Conservation (phyloP, 2,329 filamentous ascomycete species). For the Aureobasidium sp. region DNA sequence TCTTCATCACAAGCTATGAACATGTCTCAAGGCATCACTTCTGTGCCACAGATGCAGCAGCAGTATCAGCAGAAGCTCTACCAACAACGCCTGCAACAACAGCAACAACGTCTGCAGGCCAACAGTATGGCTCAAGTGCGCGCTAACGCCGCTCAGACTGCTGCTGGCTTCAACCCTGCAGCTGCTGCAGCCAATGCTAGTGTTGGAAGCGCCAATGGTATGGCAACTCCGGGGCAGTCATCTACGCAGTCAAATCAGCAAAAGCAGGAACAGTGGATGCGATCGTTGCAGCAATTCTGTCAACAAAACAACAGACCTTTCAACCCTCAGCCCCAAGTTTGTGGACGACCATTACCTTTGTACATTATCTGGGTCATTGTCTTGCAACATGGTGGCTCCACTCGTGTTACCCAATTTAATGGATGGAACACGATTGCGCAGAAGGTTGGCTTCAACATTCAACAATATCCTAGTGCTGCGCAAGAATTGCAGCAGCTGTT, state of each 20-base stretch:
- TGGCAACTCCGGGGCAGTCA: conserved; percentile 13
- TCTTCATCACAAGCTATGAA: conserved; percentile 20
- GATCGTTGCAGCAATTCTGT: conserved; percentile 72
- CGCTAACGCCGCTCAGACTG: conserved; percentile 1
- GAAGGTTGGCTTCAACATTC: conserved; percentile 33
- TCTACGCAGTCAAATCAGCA: conserved; percentile 16
- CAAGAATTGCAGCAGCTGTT: conserved; percentile 65
- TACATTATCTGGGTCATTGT: conserved; percentile 71
- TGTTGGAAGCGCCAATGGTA: conserved; percentile 4
- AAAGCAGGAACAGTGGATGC: conserved; percentile 41
- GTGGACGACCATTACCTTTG: conserved; percentile 65
- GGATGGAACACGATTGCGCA: conserved; percentile 66
- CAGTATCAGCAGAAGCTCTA: conserved; percentile 69
- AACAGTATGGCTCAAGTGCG: conserved; percentile 22
- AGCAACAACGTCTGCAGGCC: conserved; percentile 55
- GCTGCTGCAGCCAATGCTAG: conserved; percentile 15
- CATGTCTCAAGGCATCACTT: conserved; percentile 31
- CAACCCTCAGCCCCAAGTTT: conserved; percentile 65
- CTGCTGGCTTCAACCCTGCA: conserved; percentile 6
- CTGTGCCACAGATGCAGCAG: conserved; percentile 31
- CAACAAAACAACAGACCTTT: conserved; percentile 62
- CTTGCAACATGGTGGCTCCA: conserved; percentile 68
- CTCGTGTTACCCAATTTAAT: conserved; percentile 59
- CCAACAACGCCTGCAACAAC: conserved; percentile 75
- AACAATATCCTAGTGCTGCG: conserved; percentile 51